A percentile compares a stretch with the other conserved stretches of the same genome.
Evolutionary conservation across 1,284 basidiomycete genomes (phyloP).

Genomic region (Trametes versicolor): DNA sequence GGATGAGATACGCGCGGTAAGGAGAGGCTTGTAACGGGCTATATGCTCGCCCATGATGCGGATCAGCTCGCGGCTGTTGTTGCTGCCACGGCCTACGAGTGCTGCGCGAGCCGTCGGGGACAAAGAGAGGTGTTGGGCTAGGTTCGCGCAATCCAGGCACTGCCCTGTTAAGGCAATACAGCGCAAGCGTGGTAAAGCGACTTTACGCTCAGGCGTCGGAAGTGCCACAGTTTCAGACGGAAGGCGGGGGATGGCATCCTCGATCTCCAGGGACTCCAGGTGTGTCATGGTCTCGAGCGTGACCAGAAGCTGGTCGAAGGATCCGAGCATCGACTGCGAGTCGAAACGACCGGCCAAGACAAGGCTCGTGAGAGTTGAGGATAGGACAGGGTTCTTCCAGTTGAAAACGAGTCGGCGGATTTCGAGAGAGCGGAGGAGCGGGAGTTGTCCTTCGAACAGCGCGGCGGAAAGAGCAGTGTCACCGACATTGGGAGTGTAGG

Average conservation of each 20-base stretch:
- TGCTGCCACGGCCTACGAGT: background rate
- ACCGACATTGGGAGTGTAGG: background rate
- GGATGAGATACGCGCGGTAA: conserved; percentile 12
- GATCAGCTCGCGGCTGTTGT: conserved; percentile 13
- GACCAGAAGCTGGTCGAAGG: conserved; percentile 18
- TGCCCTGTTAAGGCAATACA: conserved; percentile 2
- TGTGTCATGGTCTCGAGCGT: conserved; percentile 18
- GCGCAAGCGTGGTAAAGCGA: conserved; percentile 15
- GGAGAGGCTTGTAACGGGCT: conserved; percentile 17
- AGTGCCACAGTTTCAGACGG: background rate
- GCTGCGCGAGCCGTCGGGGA: background rate
- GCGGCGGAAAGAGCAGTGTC: background rate
- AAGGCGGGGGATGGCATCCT: conserved; percentile 25
- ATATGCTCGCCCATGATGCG: conserved; percentile 12
- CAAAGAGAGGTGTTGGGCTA: conserved; percentile 22
- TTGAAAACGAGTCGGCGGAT: conserved; percentile 14
- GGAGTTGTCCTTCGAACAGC: conserved; percentile 6
- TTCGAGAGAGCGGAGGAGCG: conserved; percentile 19
- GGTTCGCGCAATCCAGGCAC: conserved; percentile 26
- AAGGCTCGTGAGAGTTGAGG: conserved; percentile 20
- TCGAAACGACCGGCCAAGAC: conserved; percentile 10
- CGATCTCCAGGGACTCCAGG: conserved; percentile 16
- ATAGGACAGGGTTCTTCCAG: conserved; percentile 20
- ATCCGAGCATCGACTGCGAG: background rate
- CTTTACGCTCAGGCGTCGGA: conserved; percentile 3